These are phyloP conservation scores for Porogramme epimiltina DNA, from an alignment of 1,284 basidiomycete species.

Conservation along the genomic window DNA sequence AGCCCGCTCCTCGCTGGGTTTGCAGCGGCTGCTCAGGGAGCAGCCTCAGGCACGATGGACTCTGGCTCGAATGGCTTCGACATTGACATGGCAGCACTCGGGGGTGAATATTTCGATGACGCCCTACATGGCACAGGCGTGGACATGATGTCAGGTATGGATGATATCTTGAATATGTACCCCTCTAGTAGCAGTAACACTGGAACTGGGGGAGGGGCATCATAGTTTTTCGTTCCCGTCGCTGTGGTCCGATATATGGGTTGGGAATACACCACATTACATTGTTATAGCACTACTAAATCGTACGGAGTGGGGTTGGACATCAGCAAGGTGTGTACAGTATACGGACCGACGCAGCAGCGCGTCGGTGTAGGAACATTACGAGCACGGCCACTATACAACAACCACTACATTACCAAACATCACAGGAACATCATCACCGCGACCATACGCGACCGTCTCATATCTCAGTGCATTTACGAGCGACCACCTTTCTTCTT, in stretches of 20 bases:
- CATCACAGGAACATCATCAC: constrained; percentile 8
- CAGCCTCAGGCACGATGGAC: neutral
- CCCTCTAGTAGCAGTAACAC: neutral
- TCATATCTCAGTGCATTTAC: constrained; percentile 24
- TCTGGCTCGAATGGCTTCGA: constrained; percentile 17
- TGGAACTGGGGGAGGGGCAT: neutral
- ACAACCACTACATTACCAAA: constrained; percentile 9
- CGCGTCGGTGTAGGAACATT: constrained; percentile 1
- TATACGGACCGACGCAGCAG: constrained; percentile 7
- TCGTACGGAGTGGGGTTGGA: constrained; percentile 12
- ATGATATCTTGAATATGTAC: constrained; percentile 23
- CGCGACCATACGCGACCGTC: neutral
- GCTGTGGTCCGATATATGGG: neutral
- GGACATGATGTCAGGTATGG: constrained; percentile 22
- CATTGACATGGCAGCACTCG: constrained; percentile 8
- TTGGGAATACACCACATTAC: neutral
- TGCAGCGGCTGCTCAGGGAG: constrained; percentile 7
- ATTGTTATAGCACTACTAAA: constrained; percentile 7
- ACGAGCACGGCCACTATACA: constrained; percentile 22
- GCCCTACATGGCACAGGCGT: neutral
- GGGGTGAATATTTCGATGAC: constrained; percentile 13
- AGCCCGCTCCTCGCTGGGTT: constrained; percentile 38
- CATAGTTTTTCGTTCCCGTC: neutral
- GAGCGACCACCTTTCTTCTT: constrained; percentile 81
- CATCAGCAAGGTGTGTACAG: constrained; percentile 8